Evolutionary conservation across 192 early-diverging fungal genomes (phyloP).

Genomic region (Mortierella antarctica): DNA sequence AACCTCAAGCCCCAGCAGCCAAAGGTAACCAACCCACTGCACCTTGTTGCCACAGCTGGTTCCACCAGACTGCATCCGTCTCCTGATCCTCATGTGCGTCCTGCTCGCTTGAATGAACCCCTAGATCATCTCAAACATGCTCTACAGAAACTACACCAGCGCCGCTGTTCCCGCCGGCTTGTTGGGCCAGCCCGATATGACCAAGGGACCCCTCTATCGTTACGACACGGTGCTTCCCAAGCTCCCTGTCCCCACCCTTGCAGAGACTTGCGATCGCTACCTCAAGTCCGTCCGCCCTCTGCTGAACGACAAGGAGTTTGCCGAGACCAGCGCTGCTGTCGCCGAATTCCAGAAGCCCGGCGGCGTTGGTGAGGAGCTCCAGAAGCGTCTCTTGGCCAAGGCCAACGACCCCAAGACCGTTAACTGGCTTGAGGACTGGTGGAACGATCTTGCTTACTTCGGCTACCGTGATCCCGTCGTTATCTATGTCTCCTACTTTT

Average conservation of each 20-base stretch:
- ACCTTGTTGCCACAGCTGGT: not conserved
- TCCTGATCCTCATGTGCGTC: not conserved
- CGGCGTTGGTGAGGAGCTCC: conserved; percentile 85
- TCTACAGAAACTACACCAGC: conserved; percentile 56
- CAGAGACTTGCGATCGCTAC: conserved; percentile 87
- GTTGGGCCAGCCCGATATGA: conserved; percentile 46
- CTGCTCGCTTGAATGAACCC: not conserved
- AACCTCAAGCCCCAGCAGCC: conserved; percentile 51
- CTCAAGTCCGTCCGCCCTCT: conserved; percentile 82
- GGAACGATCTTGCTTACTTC: conserved; percentile 95
- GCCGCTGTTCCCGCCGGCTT: conserved; percentile 17
- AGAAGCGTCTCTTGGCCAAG: conserved; percentile 83
- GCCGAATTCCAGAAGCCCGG: conserved; percentile 84
- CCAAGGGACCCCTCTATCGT: conserved; percentile 74
- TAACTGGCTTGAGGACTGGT: conserved; percentile 98
- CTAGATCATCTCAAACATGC: conserved; percentile 50
- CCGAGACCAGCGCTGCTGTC: conserved; percentile 71
- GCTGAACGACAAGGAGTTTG: conserved; percentile 75
- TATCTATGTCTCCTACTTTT: conserved; percentile 97
- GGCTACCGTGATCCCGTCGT: conserved; percentile 97
- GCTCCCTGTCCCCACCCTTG: conserved; percentile 89
- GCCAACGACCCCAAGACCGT: conserved; percentile 76
- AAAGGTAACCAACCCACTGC: conserved; percentile 22
- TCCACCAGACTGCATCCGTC: not conserved
- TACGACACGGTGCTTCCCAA: conserved; percentile 84